Evolutionary conservation across 1,284 basidiomycete genomes (phyloP).

Genomic region (Fomitopsis schrenkii): DNA sequence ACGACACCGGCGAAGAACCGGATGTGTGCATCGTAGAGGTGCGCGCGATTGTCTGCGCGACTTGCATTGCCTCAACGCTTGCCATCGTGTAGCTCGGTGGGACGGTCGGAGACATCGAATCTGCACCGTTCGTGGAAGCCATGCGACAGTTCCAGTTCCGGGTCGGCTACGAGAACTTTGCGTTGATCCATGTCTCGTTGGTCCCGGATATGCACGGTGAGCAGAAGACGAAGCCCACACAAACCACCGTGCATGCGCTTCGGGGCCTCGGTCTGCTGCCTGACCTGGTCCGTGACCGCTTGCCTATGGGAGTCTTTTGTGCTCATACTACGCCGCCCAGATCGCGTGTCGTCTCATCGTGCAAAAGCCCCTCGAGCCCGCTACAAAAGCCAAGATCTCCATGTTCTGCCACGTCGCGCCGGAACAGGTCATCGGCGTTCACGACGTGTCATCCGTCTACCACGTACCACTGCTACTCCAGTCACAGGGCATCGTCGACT

Average conservation of each 20-base stretch:
- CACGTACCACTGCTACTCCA: constrained; percentile 94
- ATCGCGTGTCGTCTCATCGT: constrained; percentile 88
- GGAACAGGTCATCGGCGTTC: constrained; percentile 94
- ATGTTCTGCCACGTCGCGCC: constrained; percentile 99
- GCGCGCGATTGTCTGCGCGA: constrained; percentile 8
- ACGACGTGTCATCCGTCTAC: constrained; percentile 96
- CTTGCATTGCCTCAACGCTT: not conserved
- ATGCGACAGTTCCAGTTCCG: constrained; percentile 99
- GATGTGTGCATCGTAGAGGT: constrained; percentile 98
- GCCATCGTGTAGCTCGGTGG: constrained; percentile 73
- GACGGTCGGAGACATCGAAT: constrained; percentile 95
- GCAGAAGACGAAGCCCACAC: constrained; percentile 99
- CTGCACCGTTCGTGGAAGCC: constrained; percentile 96
- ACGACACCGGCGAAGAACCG: constrained; percentile 90
- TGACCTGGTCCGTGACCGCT: constrained; percentile 66
- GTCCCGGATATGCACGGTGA: constrained; percentile 98
- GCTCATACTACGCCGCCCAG: constrained; percentile 31
- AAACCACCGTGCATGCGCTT: constrained; percentile 93
- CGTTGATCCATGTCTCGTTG: constrained; percentile 96
- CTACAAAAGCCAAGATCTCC: constrained; percentile 94
- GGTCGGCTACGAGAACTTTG: constrained; percentile 96
- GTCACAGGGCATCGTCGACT: constrained; percentile 88
- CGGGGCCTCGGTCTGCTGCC: constrained; percentile 92
- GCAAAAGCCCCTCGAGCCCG: constrained; percentile 69
- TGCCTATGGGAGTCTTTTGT: not conserved